phyloP scores from a whole-genome alignment of 768 basidiomycete species.

The Lanmaoa rubissima region DNA sequence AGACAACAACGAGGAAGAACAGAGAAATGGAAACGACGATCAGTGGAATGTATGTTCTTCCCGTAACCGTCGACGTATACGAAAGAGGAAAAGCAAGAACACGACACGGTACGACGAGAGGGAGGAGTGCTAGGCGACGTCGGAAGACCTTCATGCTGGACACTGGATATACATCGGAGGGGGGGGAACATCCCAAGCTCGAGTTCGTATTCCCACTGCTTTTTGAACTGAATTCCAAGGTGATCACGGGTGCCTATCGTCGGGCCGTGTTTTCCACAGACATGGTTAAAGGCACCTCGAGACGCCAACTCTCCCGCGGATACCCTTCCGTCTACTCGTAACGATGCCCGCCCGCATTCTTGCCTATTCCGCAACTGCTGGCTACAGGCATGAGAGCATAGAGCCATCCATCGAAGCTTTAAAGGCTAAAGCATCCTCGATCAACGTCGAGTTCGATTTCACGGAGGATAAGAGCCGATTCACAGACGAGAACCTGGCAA shows the following conservation, averaged over 20 bases:
- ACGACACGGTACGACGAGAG: not conserved
- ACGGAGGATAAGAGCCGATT: constrained; percentile 63
- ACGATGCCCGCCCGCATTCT: constrained; percentile 42
- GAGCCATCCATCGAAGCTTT: constrained; percentile 64
- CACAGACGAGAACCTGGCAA: constrained; percentile 49
- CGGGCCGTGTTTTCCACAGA: not conserved
- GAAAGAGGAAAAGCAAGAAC: constrained; percentile 16
- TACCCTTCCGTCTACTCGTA: not conserved
- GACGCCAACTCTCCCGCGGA: not conserved
- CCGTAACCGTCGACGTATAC: not conserved
- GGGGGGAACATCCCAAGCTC: not conserved
- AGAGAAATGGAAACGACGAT: constrained; percentile 13
- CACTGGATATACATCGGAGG: not conserved
- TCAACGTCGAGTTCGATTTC: constrained; percentile 56
- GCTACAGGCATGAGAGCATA: constrained; percentile 74
- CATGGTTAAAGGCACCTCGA: not conserved
- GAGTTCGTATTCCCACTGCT: constrained; percentile 8
- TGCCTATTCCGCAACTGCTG: constrained; percentile 59
- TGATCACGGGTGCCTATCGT: not conserved
- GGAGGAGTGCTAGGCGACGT: not conserved
- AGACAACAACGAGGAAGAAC: constrained; percentile 15
- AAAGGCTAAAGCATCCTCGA: constrained; percentile 40
- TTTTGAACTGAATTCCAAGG: constrained; percentile 20
- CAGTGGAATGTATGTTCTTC: constrained; percentile 9
- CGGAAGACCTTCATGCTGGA: constrained; percentile 5